Conservation (phyloP, 345 rosid genomes). For the Triadica sebifera region DNA sequence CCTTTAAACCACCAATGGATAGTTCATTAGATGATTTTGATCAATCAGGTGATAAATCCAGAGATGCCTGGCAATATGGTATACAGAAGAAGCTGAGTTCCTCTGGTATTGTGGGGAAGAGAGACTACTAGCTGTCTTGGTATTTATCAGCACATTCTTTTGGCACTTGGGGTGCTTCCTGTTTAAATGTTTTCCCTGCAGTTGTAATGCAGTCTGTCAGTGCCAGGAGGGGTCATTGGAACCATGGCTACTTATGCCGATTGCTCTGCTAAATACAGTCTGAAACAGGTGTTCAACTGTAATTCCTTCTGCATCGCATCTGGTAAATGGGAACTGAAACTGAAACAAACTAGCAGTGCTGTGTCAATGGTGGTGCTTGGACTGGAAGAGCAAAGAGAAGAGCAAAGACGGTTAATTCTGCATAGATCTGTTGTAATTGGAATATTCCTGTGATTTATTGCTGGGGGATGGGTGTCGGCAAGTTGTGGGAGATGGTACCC, state of each 20-base stretch:
- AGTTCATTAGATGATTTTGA: slow-evolving; percentile 58
- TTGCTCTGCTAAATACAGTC: slow-evolving; percentile 9
- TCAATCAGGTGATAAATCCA: slow-evolving; percentile 56
- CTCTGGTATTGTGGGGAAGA: slow-evolving; percentile 47
- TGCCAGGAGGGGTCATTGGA: slow-evolving; percentile 15
- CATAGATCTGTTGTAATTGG: neutral
- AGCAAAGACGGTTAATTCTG: slow-evolving; percentile 10
- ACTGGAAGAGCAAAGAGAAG: neutral
- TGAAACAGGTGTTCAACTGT: neutral
- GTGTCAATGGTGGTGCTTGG: neutral
- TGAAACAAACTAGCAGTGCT: neutral
- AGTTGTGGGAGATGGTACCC: slow-evolving; percentile 23
- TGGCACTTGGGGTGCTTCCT: slow-evolving; percentile 1
- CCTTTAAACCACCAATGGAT: slow-evolving; percentile 44
- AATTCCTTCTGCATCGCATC: slow-evolving; percentile 4
- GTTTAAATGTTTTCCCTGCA: neutral
- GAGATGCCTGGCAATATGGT: slow-evolving; percentile 84
- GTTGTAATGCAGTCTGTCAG: slow-evolving; percentile 11
- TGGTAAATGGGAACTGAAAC: slow-evolving; percentile 12
- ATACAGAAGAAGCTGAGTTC: slow-evolving; percentile 36
- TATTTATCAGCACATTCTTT: slow-evolving; percentile 3
- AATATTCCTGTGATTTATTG: neutral
- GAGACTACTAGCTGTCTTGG: slow-evolving; percentile 36
- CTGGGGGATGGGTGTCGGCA: slow-evolving; percentile 19
- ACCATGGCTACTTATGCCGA: slow-evolving; percentile 1